Evolutionary conservation across 148 eudicot genomes (phyloP), one percentile per base, ranked within the genome.

Genomic region (Amaranthus cruentus): DNA sequence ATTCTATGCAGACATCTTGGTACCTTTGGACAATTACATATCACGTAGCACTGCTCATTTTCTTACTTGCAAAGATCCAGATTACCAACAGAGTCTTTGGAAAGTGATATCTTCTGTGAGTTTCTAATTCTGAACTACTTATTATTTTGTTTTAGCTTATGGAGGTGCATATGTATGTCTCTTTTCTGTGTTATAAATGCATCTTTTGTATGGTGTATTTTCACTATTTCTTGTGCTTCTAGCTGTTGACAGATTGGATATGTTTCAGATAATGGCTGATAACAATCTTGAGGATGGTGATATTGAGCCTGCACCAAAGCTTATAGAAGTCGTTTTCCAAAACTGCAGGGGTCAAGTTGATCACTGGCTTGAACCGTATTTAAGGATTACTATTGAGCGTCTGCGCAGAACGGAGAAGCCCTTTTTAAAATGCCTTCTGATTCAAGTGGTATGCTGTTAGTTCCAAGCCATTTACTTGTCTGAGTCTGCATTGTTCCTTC

Each of bases 261-360:
- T 73, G 58, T 46, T 54, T 75, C 84, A 95, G 99, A 81, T 92
- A 53, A 80, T 95, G 99, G 85, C 84, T 69, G 97, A 95, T 81
- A 85, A 85, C 75, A 95, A 92, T 78, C 83, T 95, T 68, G 99
- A 95, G 76, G 99, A 95, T 75, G 81, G 88, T 73, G 99, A 95
- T 81, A 91, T 95, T 69, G 99, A 95, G 87, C 91, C 99, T 76
- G 97, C 99, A 80, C 99, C 99, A 71, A 95, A 95, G 88, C 96
- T 95, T 69, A 86, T 95, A 53, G 93, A 95, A 86, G 99, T 95
- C 43, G 82, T 92, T 48, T 92, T 95, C 69, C 96, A 91, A 75
- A 90, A 90, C 77, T 95, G 99, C 80, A 86, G 82, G 82, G 99
- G 97, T 51, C 97, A 91, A 76, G 97, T 90, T 65, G 97, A 95